A percentile compares a stretch with the other conserved stretches of the same genome.
Conservation (phyloP, 148 eudicot species). For the Talinum fruticosum region DNA sequence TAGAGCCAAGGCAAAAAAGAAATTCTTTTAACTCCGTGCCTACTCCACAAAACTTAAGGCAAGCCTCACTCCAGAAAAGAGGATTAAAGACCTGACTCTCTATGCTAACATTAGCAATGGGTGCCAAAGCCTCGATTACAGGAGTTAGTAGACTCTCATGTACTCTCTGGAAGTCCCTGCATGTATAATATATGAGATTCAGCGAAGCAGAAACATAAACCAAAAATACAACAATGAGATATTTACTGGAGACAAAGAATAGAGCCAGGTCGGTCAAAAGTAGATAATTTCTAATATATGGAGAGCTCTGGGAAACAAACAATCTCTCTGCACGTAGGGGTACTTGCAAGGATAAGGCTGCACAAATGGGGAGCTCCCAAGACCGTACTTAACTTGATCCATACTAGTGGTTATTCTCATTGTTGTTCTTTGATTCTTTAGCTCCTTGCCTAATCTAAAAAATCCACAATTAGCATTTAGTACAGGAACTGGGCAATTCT, state of each 20-base stretch:
- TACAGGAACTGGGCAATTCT: too few relatives aligned
- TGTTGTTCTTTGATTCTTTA: too few relatives aligned
- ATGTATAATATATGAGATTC: constrained; percentile 18
- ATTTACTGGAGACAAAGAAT: not conserved
- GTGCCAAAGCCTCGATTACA: constrained; percentile 64
- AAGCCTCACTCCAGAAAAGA: constrained; percentile 4
- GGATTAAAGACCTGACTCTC: constrained; percentile 77
- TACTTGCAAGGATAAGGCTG: too few relatives aligned
- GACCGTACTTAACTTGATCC: too few relatives aligned
- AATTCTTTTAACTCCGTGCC: not conserved
- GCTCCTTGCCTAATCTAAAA: too few relatives aligned
- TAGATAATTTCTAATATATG: not conserved
- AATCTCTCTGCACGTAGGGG: too few relatives aligned
- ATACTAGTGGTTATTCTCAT: too few relatives aligned
- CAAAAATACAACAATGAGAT: not conserved
- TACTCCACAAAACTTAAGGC: not conserved
- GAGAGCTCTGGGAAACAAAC: too few relatives aligned
- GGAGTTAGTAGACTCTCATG: constrained; percentile 70
- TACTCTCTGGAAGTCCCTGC: constrained; percentile 80
- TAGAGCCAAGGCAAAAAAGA: constrained; percentile 15
- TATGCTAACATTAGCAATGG: constrained; percentile 73
- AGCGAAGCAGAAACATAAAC: not conserved
- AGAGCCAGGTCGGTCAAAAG: not conserved
- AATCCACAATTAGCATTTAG: too few relatives aligned
- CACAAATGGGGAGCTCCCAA: too few relatives aligned